These are phyloP conservation scores for Xylaria polymorpha DNA, from an alignment of 2,329 filamentous ascomycete species.

Conservation along the genomic window DNA sequence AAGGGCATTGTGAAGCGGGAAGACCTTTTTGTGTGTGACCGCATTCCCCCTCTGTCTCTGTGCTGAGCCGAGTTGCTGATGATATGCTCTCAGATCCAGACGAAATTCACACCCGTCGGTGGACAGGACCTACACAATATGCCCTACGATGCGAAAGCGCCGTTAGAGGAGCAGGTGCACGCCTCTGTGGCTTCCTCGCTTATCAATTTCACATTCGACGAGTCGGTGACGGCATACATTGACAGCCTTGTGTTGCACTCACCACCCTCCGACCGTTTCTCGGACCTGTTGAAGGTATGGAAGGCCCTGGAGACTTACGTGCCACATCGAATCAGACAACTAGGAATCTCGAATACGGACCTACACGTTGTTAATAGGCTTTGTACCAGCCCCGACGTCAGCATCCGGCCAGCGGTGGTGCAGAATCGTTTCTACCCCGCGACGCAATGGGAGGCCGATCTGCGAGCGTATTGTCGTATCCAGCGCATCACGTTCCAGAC, in stretches of 20 bases:
- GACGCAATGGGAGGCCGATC: constrained; percentile 68
- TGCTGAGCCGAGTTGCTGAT: constrained; percentile 30
- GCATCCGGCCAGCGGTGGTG: constrained; percentile 66
- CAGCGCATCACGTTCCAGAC: constrained; percentile 61
- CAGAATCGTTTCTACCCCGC: constrained; percentile 78
- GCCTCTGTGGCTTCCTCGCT: constrained; percentile 38
- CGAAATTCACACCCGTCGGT: constrained; percentile 78
- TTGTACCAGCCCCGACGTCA: constrained; percentile 48
- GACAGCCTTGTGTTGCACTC: constrained; percentile 81
- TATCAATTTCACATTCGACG: constrained; percentile 55
- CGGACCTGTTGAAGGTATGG: constrained; percentile 73
- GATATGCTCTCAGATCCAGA: constrained; percentile 70
- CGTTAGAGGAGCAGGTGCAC: constrained; percentile 67
- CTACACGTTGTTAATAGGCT: constrained; percentile 67
- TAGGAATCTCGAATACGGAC: constrained; percentile 83
- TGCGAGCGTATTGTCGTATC: constrained; percentile 65
- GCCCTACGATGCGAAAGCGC: constrained; percentile 70
- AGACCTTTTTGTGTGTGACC: constrained; percentile 69
- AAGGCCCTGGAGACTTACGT: constrained; percentile 73
- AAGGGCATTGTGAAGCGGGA: constrained; percentile 68
- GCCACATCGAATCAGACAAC: constrained; percentile 69
- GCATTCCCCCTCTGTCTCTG: constrained; percentile 1
- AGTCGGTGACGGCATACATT: constrained; percentile 60
- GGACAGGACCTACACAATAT: constrained; percentile 70
- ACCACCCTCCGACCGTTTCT: constrained; percentile 55